Conservation (phyloP, 2,329 filamentous ascomycete genomes). For the Pseudocercospora musae region DNA sequence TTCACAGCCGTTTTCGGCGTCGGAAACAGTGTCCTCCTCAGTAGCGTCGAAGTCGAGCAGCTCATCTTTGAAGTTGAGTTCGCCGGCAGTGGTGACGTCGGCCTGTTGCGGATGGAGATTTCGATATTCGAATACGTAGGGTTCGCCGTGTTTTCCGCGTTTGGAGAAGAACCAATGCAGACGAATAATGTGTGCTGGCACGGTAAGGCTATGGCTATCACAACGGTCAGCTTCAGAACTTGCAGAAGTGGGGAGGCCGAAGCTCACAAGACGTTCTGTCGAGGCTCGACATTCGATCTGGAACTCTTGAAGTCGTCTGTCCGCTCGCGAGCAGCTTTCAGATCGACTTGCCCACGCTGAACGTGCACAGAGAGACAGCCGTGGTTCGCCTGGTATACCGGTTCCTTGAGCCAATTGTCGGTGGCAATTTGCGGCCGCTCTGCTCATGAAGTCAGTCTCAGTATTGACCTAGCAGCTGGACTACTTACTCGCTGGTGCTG, state of each 20-base stretch:
- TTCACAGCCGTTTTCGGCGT: not conserved
- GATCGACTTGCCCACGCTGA: not conserved
- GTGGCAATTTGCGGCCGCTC: not conserved
- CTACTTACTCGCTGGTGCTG: not conserved
- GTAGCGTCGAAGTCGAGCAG: not conserved
- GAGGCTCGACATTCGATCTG: not conserved
- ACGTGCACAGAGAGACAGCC: not conserved
- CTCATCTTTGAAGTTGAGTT: not conserved
- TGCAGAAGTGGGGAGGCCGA: not conserved
- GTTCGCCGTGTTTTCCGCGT: not conserved
- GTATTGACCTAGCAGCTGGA: not conserved
- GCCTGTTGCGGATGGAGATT: not conserved
- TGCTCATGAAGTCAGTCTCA: not conserved
- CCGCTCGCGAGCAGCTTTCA: not conserved
- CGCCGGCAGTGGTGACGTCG: not conserved
- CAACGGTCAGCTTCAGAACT: not conserved
- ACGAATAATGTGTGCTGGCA: not conserved
- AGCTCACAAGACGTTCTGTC: not conserved
- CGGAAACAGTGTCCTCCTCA: not conserved
- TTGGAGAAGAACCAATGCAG: not conserved
- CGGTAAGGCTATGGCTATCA: not conserved
- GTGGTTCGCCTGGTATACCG: not conserved
- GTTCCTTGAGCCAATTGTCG: not conserved
- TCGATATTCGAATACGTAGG: not conserved
- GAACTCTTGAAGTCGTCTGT: not conserved